Base-by-base conservation (phyloP, 495 filamentous ascomycete genomes). In the Aspergillus homomorphus region DNA sequence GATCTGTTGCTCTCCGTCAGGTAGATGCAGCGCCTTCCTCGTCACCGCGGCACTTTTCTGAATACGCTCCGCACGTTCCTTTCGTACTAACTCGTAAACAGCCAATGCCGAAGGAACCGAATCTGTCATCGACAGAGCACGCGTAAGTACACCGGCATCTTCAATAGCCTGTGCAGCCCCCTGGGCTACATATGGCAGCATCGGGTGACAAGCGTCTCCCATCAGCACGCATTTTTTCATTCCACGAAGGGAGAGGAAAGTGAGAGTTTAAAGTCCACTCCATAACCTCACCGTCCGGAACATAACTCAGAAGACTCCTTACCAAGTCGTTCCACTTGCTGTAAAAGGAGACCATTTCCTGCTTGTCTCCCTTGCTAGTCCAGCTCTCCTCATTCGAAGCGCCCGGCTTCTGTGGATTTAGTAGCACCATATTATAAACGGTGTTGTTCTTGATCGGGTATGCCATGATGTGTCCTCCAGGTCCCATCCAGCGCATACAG, bases 121-220 rank as follows among this genome's bases (percentile, higher is more conserved):
- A 15, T 20, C 22, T 21, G 20, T 43, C 30, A 24, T 2, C 3
- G 49, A 23, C 20, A 51, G n/a, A 15, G 23, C 49, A 8, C 23
- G 14, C 23, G 20, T 23, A 12, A 46, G 19, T 2, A 23, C 22
- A 5, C 19, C 45, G 0, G 45, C 45, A 46, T 46, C 45, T 10
- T 30, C 49, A 7, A 26, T 26, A 1, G 45, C 45, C 45, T 46
- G 45, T 8, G 45, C 45, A 20, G 45, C 45, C 10, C 45, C 45
- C 18, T 46, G 45, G 16, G 45, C 45, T n/a, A 46, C 19, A n/a
- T 46, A 46, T 8, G 45, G 45, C 16, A 46, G 19, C 45, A 46
- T 46, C 2, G 49, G 49, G 26, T 51, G 49, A 33, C 49, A 51
- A n/a, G 44, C 46, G 28, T 77, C 45, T 1, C 45, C 45, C 22